Evolutionary conservation across 176 grass and related monocot genomes (phyloP), one percentile per base, ranked within the genome.

Genomic region (Triticum timopheevii): DNA sequence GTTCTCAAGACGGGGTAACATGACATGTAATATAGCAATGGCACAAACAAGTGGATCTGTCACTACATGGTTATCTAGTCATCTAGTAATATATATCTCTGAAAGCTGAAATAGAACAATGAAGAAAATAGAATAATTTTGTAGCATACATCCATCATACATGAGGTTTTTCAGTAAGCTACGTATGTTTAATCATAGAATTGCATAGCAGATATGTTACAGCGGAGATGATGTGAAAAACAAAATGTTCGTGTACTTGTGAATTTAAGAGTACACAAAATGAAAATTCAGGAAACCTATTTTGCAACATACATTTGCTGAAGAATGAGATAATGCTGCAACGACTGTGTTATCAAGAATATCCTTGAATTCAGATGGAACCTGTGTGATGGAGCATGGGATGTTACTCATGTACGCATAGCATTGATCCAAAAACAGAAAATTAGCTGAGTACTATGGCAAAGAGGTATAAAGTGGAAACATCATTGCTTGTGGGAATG

Each of bases 301-400:
- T 44, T 52, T 30, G 63, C 13, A 62, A 80, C 75, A 84, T 95
- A 98, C 97, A 82, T 98, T 92, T 65, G 91, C 88, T 86, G 97
- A 98, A 87, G 93, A 96, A 93, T 98, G 92, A 54, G 94, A 94
- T 81, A 98, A 77, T 82, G 90, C 90, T 82, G 92, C 86, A 61
- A 98, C 92, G 71, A 96, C 92, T 88, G 97, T 96, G 80, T 96
- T 93, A 91, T 98, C 97, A 78, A 98, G 97, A 71, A 98, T 67
- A 84, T 96, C 88, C 88, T 96, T 98, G 82, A 98, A 98, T 88
- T 98, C 92, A 85, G 71, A 56, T 69, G 97, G 92, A 85, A 98
- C 97, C 96, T 98, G 86, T 73, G 89, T 24, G 19, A 89, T 38
- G 62, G 30, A 13, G 86, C 52, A 86, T 79, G 20, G 17, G 77